These are phyloP conservation scores for Trichoderma aggressivum DNA, from an alignment of 2,329 filamentous ascomycete species.

Conservation along the genomic window DNA sequence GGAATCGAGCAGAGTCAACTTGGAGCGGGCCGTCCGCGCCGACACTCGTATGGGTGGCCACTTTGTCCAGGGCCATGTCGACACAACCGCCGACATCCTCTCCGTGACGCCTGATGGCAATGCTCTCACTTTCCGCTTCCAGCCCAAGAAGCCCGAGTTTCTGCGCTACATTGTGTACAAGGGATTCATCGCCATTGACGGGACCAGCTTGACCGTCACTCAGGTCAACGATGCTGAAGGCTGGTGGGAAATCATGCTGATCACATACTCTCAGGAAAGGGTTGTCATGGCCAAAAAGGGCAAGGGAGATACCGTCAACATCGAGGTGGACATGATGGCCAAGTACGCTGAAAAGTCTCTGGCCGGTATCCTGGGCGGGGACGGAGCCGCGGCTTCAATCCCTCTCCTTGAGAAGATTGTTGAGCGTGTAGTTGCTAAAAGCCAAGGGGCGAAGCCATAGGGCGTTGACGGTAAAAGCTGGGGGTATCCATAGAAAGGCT, in stretches of 20 bases:
- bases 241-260: slow-evolving; percentile 97
- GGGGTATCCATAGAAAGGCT: background rate
- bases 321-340: slow-evolving; percentile 85
- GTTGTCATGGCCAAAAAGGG: slow-evolving; percentile 79
- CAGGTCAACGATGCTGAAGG: slow-evolving; percentile 73
- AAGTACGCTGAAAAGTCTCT: slow-evolving; percentile 92
- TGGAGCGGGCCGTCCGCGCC: slow-evolving; percentile 88
- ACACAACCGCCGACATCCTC: slow-evolving; percentile 76
- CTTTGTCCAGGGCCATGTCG: slow-evolving; percentile 97
- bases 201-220: slow-evolving; percentile 90
- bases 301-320: slow-evolving; percentile 77
- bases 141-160: slow-evolving; percentile 64
- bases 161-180: slow-evolving; percentile 92
- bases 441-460: slow-evolving; percentile 27
- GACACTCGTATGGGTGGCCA: slow-evolving; percentile 96
- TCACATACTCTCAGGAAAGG: slow-evolving; percentile 92
- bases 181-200: slow-evolving; percentile 91
- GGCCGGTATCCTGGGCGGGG: slow-evolving; percentile 60
- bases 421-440: slow-evolving; percentile 70
- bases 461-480: background rate
- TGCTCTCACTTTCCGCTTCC: slow-evolving; percentile 80
- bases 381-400: slow-evolving; percentile 48
- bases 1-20: slow-evolving; percentile 70
- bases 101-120: slow-evolving; percentile 79
- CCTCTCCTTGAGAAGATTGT: slow-evolving; percentile 69